A percentile compares a stretch with the other conserved stretches of the same genome.
Evolutionary conservation across 2,329 filamentous ascomycete species (phyloP).

Genomic region (Rhexocercosporidium sp.): DNA sequence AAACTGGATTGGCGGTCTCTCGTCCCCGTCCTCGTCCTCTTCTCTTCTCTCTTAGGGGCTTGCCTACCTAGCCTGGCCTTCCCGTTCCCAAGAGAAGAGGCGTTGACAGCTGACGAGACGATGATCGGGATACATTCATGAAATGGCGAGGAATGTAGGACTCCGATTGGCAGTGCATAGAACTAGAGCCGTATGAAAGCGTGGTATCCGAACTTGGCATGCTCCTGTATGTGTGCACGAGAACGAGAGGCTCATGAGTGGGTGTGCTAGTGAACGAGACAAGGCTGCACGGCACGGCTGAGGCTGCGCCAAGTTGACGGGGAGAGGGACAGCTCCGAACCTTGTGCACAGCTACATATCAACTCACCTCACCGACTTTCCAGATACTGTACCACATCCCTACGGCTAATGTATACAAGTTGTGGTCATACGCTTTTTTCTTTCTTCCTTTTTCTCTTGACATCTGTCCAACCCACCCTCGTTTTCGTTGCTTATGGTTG

Average conservation of each 20-base stretch:
- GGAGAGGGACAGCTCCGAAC: not conserved
- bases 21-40: not conserved
- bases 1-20: slow-evolving; percentile 14
- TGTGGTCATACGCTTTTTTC: too few relatives aligned
- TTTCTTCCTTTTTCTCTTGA: not conserved
- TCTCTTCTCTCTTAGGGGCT: not conserved
- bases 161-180: slow-evolving; percentile 17
- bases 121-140: slow-evolving; percentile 4
- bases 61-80: too few relatives aligned
- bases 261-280: not conserved
- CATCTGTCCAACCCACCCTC: not conserved
- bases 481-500: not conserved
- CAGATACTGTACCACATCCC: not conserved
- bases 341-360: not conserved
- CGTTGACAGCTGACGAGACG: slow-evolving; percentile 8
- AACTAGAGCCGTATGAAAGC: slow-evolving; percentile 6
- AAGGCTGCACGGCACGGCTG: slow-evolving; percentile 18
- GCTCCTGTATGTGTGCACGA: slow-evolving; percentile 16
- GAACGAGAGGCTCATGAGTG: slow-evolving; percentile 11
- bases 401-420: too few relatives aligned
- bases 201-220: slow-evolving; percentile 1
- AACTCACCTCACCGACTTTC: slow-evolving; percentile 11
- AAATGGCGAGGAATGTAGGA: not conserved
- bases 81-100: slow-evolving; percentile 8
- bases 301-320: slow-evolving; percentile 11